A percentile compares a stretch with the other conserved stretches of the same genome.
Evolutionary conservation across 2,329 filamentous ascomycete species (phyloP).

Genomic region (Pseudophaeomoniella oleicola): DNA sequence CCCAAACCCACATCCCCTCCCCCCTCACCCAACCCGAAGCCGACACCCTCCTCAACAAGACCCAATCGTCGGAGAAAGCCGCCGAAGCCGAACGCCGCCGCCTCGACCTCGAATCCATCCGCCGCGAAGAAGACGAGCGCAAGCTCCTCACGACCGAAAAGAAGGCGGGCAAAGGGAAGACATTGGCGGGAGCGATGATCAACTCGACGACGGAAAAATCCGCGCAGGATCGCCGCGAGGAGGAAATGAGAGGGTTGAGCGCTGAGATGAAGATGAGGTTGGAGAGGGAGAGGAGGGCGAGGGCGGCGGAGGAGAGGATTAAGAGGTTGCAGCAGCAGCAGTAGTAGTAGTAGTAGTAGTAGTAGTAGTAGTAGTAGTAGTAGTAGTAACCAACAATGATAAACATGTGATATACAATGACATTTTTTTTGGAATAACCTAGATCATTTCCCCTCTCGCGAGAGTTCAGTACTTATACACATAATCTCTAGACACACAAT

Average conservation of each 20-base stretch:
- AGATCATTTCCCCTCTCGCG: too few species aligned
- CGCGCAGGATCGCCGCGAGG: constrained; percentile 65
- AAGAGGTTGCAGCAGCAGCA: constrained; percentile 48
- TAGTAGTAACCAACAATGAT: too few species aligned
- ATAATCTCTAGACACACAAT: too few species aligned
- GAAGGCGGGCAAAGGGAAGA: constrained; percentile 34
- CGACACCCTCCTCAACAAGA: constrained; percentile 52
- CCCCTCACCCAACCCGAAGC: constrained; percentile 58
- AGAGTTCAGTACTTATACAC: too few species aligned
- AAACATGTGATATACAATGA: too few species aligned
- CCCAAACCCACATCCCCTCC: constrained; percentile 55
- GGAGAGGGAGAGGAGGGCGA: constrained; percentile 76
- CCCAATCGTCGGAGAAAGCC: constrained; percentile 52
- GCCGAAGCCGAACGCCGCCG: constrained; percentile 58
- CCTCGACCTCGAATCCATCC: constrained; percentile 59
- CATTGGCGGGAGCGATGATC: constrained; percentile 38
- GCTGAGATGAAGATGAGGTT: constrained; percentile 73
- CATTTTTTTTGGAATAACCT: too few species aligned
- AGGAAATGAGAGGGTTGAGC: constrained; percentile 71
- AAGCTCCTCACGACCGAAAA: constrained; percentile 27
- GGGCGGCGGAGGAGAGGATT: constrained; percentile 81
- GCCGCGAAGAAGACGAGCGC: constrained; percentile 40
- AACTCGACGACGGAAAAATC: constrained; percentile 53
- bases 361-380: too few species aligned
- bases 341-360: too few species aligned